phyloP scores from a whole-genome alignment of 805 yeast species.

The Teunomyces cretensis region DNA sequence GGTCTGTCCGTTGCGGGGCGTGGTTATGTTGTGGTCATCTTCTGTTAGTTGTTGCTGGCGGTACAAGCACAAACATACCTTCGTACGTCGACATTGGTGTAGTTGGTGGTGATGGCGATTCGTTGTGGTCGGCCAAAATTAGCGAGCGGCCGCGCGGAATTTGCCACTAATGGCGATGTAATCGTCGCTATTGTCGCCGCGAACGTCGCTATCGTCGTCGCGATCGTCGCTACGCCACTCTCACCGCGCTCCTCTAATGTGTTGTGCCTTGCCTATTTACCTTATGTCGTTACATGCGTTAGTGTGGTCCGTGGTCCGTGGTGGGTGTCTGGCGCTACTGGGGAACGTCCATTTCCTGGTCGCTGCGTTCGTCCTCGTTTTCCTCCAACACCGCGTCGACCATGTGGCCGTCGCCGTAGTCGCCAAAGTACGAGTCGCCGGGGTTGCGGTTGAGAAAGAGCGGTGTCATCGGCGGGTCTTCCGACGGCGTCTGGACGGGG shows the following conservation, averaged over 20 bases:
- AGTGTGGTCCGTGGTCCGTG: no score
- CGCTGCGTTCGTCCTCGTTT: slow-evolving; percentile 5
- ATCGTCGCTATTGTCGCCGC: no score
- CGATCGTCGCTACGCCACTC: no score
- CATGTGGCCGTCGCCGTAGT: neutral
- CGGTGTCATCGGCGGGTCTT: slow-evolving; percentile 47
- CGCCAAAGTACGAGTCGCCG: slow-evolving; percentile 13
- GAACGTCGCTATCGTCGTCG: no score
- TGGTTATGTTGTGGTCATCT: slow-evolving; percentile 41
- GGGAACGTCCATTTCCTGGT: neutral
- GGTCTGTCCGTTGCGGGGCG: slow-evolving; percentile 4
- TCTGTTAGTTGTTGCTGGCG: slow-evolving; percentile 4
- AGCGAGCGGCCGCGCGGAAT: no score
- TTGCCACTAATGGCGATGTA: no score
- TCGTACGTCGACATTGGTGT: slow-evolving; percentile 44
- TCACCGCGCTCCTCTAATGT: no score
- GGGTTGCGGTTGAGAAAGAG: slow-evolving; percentile 14
- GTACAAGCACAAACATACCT: slow-evolving; percentile 28
- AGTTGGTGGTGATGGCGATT: neutral
- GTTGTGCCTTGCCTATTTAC: no score
- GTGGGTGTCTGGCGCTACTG: neutral
- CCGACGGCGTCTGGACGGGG: slow-evolving; percentile 44
- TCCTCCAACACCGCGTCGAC: slow-evolving; percentile 9
- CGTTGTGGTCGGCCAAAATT: no score
- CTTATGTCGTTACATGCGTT: no score